Evolutionary conservation across 805 yeast species (phyloP), one percentile per base, ranked within the genome.

Genomic region (Zygosaccharomyces rouxii): DNA sequence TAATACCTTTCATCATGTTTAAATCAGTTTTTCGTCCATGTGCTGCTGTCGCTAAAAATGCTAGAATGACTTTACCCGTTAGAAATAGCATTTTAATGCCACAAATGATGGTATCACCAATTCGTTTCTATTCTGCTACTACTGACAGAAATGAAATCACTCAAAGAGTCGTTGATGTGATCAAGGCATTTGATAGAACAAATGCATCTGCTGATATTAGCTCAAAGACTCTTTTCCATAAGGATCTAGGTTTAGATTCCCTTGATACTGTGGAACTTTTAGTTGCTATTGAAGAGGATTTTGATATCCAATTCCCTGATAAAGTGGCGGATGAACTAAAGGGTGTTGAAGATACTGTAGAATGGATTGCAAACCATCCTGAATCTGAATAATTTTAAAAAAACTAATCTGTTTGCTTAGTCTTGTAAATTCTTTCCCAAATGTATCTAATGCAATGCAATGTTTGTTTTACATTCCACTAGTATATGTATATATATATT

Each of bases 201-300:
- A 71, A 79, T 43, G 76, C 74, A 48, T 71, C 75, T 49, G 73
- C 76, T 40, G 55, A 59, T 35, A 57, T 69, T 40, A 53, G 60
- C 21, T 44, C 54, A 13, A 76, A 72, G 38, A 72, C 82, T 33
- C 67, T 74, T 45, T 79, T 77, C 67, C 74, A 76, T 54, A 77
- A 75, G 57, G 83, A 77, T 60, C 71, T 78, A 63, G 80, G 78
- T 14, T 69, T 78, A 66, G 99, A 92, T 71, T 87, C 96, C 7
- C 78, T 92, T 57, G 99, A 92, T 65, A 86, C 94, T 54, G 96
- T 92, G 54, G 99, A 92, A 74, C 90, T 94, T 48, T 78, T 94
- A 60, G 96, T 94, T 70, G 96, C 96, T 49, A 84, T 92, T 63
- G 99, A 92, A 76, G 97, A 90, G 76, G 90, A 84, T 68, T 84